Evolutionary conservation across 495 filamentous ascomycete genomes (phyloP).

Genomic region (Penicillium maclennaniae): DNA sequence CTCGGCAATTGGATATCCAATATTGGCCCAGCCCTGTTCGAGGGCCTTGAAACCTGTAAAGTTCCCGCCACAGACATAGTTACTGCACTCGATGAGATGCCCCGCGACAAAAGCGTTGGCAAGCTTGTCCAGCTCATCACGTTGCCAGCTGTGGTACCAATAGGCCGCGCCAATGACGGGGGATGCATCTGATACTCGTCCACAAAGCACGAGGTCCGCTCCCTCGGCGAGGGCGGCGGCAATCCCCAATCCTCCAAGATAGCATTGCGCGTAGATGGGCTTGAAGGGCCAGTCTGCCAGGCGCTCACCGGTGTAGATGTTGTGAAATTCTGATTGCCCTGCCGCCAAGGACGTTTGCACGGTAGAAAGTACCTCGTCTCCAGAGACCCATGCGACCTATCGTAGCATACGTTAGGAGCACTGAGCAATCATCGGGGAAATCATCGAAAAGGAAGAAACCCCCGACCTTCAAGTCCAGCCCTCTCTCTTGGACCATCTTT

Average conservation of each 20-base stretch:
- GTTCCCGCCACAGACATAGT: constrained; percentile 55
- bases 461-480: constrained; percentile 42
- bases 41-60: constrained; percentile 53
- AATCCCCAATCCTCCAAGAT: constrained; percentile 52
- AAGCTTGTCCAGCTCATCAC: constrained; percentile 43
- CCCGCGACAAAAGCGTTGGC: constrained; percentile 52
- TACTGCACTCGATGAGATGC: constrained; percentile 54
- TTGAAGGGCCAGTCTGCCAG: constrained; percentile 49
- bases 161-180: constrained; percentile 50
- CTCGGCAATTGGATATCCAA: constrained; percentile 58
- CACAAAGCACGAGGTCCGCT: constrained; percentile 56
- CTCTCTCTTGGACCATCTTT: constrained; percentile 39
- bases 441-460: too few relatives aligned
- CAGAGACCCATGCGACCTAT: constrained; percentile 46
- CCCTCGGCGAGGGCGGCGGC: constrained; percentile 46
- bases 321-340: constrained; percentile 41
- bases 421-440: not conserved
- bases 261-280: constrained; percentile 52
- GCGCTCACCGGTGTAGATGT: constrained; percentile 48
- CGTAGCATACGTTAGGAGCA: not conserved
- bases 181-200: constrained; percentile 53
- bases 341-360: constrained; percentile 36
- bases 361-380: constrained; percentile 48
- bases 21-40: constrained; percentile 42
- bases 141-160: constrained; percentile 46